Evolutionary conservation across 768 basidiomycete genomes (phyloP).

Genomic region (Pulveroboletus sp.): DNA sequence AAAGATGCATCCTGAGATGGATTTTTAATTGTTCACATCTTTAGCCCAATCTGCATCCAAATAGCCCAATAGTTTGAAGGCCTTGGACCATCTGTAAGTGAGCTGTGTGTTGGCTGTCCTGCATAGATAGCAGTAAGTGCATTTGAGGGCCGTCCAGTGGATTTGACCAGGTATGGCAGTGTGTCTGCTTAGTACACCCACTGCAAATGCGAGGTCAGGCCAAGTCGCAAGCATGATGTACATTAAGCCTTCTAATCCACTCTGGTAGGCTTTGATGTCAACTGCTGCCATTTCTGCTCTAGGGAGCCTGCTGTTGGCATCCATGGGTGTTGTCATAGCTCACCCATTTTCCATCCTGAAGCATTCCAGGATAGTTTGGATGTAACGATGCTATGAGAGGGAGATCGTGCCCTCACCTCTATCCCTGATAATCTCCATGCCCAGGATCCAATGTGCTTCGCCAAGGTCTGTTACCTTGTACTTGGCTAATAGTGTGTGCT

Average conservation of each 20-base stretch:
- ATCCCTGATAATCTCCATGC: too few relatives aligned
- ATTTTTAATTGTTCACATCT: background rate
- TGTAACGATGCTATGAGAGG: too few relatives aligned
- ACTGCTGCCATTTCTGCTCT: background rate
- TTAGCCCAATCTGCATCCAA: background rate
- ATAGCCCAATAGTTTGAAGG: background rate
- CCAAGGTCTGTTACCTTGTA: too few relatives aligned
- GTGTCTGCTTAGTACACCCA: background rate
- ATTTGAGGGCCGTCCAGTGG: background rate
- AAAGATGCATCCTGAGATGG: too few relatives aligned
- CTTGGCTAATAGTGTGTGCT: too few relatives aligned
- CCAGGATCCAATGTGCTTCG: too few relatives aligned
- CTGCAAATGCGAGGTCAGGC: too few relatives aligned
- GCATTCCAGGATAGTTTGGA: background rate
- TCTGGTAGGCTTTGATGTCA: background rate
- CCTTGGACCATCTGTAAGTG: background rate
- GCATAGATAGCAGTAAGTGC: background rate
- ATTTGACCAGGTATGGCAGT: background rate
- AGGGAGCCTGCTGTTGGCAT: background rate
- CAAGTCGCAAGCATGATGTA: too few relatives aligned
- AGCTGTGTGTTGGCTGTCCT: background rate
- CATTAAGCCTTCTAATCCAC: background rate
- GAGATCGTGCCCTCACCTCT: too few relatives aligned
- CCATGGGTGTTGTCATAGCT: background rate
- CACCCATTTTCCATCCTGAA: background rate